Base-by-base conservation (phyloP, 73 alveolate genomes). In the Loxodes magnus region DNA sequence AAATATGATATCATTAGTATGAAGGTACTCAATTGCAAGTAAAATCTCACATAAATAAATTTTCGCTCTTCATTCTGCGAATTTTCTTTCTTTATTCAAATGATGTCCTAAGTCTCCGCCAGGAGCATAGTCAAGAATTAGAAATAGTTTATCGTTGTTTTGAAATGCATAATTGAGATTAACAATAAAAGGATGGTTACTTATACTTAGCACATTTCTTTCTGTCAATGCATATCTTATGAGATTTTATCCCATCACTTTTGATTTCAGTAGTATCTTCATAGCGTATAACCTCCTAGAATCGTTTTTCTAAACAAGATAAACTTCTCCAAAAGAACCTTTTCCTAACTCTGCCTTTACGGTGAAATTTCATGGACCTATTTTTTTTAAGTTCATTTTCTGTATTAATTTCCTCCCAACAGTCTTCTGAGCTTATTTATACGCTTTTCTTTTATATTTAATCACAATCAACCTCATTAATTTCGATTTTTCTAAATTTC, bases 151-250 rank as follows among this genome's bases (percentile, higher is more conserved):
- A 30, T 76, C 84, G 12, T 67, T 64, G 1, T 93, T 84, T 68
- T 85, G 82, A 55, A 89, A 89, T 15, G 98, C 96, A 59, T 72
- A 89, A 74, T 79, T 84, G 28, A 88, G 76, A 62, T 73, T 83
- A 6, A 88, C 98, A 54, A 88, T 88, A 60, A 88, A 88, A 30
- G 98, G 98, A 71, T 88, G 96, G 50, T 70, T 59, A 49, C 88
- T 71, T 6, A 79, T 51, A 19, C 90, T 69, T 35, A 90, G 70
- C 16, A 90, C 96, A 64, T 90, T 88, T 61, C 96, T 82, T 57
- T 90, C 98, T 3, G 94, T 87, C 65, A 64, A 62, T 0, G 98
- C 98, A 52, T 84, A 87, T 49, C 82, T 86, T 21, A 70, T 71
- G 49, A 86, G 69, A 59, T 86, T 90, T 69, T 87, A 77, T 5